These are phyloP conservation scores for Syzygium syzygioides DNA, from an alignment of 441 rosid species.

Conservation along the genomic window DNA sequence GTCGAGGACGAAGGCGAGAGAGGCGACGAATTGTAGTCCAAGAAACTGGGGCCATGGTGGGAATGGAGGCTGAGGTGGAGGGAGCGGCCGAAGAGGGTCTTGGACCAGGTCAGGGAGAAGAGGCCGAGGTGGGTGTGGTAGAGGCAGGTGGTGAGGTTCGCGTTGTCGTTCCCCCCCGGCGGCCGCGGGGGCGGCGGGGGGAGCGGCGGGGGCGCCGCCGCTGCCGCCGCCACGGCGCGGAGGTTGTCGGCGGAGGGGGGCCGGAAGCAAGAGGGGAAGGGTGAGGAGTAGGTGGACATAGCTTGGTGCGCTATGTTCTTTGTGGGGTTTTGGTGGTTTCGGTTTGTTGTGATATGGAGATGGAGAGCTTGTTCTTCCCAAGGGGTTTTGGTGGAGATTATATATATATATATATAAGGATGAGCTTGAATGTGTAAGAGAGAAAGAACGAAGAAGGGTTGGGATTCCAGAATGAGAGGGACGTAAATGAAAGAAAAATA, in stretches of 20 bases:
- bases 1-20: constrained; percentile 31
- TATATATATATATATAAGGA: not conserved
- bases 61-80: constrained; percentile 73
- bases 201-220: not conserved
- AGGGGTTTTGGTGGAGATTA: not conserved
- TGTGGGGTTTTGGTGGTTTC: constrained; percentile 5
- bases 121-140: constrained; percentile 74
- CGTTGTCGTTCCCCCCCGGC: constrained; percentile 37
- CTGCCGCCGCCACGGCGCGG: not conserved
- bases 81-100: constrained; percentile 66
- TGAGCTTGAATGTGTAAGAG: not conserved
- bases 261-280: constrained; percentile 61
- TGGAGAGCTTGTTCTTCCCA: not conserved
- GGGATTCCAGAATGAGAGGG: not conserved
- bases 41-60: constrained; percentile 33
- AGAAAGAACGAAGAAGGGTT: not conserved
- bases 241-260: constrained; percentile 23
- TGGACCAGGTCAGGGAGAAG: constrained; percentile 82
- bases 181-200: constrained; percentile 26
- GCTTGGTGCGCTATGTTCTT: not conserved
- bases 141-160: constrained; percentile 57
- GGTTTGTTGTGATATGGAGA: not conserved
- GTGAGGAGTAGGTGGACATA: constrained; percentile 48
- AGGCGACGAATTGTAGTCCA: constrained; percentile 26
- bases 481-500: constrained; percentile 1